A percentile compares a stretch with the other conserved stretches of the same genome.
Conservation (phyloP, 192 early-diverging fungal species). For the Powellomyces hirtus region DNA sequence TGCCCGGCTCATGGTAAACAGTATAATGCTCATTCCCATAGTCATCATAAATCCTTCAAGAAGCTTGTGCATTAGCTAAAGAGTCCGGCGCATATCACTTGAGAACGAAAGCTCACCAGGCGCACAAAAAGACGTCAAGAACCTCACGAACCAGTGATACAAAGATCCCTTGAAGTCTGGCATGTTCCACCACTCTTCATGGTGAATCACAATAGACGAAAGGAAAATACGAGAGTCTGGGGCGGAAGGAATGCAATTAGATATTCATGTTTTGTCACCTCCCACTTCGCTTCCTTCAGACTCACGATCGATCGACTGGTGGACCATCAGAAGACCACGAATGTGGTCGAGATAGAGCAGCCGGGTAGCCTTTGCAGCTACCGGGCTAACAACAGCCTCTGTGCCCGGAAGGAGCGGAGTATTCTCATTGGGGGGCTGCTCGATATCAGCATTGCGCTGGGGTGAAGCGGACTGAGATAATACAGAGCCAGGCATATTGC, state of each 20-base stretch:
- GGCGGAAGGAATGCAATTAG: neutral
- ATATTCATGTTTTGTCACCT: neutral
- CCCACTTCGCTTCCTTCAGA: neutral
- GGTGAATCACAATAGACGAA: conserved; percentile 21
- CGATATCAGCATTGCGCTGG: neutral
- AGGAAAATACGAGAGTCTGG: conserved; percentile 27
- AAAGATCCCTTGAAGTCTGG: conserved; percentile 31
- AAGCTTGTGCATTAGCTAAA: neutral
- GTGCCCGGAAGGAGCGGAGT: neutral
- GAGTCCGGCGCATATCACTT: neutral
- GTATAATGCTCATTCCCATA: conserved; percentile 40
- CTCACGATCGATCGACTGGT: conserved; percentile 36
- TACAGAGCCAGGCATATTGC: too few relatives aligned
- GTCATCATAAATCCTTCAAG: conserved; percentile 42
- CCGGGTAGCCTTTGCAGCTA: neutral
- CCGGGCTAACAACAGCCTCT: neutral
- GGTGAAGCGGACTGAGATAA: neutral
- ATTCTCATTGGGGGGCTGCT: neutral
- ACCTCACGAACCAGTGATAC: conserved; percentile 32
- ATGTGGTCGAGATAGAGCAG: conserved; percentile 25
- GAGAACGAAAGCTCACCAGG: conserved; percentile 21
- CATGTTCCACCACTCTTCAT: conserved; percentile 46
- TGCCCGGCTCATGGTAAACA: conserved; percentile 31
- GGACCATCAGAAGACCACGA: conserved; percentile 31
- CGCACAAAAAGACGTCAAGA: conserved; percentile 38